A percentile compares a stretch with the other conserved stretches of the same genome.
Conservation (phyloP, 169 alveolate genomes). For the Plasmodium berghei region DNA sequence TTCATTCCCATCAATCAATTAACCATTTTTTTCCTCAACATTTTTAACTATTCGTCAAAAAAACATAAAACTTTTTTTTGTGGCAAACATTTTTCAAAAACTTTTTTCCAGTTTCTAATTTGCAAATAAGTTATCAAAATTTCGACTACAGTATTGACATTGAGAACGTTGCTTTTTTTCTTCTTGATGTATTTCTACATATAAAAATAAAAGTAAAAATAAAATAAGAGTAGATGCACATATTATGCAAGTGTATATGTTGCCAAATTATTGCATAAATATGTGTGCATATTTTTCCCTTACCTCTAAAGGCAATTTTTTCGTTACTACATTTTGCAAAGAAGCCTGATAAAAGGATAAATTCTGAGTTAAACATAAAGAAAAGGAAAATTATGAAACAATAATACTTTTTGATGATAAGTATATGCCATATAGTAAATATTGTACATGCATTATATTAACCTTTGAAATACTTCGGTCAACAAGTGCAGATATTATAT, state of each 20-base stretch:
- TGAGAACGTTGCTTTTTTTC: constrained; percentile 79
- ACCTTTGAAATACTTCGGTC: constrained; percentile 81
- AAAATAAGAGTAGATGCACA: not conserved
- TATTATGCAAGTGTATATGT: not conserved
- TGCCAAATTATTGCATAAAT: not conserved
- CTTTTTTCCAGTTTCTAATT: constrained; percentile 74
- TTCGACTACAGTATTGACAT: constrained; percentile 82
- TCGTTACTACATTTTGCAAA: constrained; percentile 68
- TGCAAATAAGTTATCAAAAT: constrained; percentile 74
- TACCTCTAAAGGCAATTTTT: constrained; percentile 76
- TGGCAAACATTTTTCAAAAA: constrained; percentile 63
- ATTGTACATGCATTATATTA: not conserved
- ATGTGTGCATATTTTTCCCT: not conserved
- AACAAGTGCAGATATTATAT: constrained; percentile 79
- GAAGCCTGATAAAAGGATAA: constrained; percentile 78
- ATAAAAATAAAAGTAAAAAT: no score
- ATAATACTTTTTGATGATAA: not conserved
- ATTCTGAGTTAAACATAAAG: constrained; percentile 5
- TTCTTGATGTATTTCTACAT: constrained; percentile 48
- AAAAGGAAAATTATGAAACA: not conserved
- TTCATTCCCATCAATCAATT: no score
- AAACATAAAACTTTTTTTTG: constrained; percentile 62
- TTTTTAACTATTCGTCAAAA: constrained; percentile 6
- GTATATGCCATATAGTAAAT: not conserved
- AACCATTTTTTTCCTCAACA: not conserved